Percentiles rank a stretch among this genome's conserved stretches.
phyloP scores from a whole-genome alignment of 1,139 yeast species.

The Trichomonascaceae sp. region DNA sequence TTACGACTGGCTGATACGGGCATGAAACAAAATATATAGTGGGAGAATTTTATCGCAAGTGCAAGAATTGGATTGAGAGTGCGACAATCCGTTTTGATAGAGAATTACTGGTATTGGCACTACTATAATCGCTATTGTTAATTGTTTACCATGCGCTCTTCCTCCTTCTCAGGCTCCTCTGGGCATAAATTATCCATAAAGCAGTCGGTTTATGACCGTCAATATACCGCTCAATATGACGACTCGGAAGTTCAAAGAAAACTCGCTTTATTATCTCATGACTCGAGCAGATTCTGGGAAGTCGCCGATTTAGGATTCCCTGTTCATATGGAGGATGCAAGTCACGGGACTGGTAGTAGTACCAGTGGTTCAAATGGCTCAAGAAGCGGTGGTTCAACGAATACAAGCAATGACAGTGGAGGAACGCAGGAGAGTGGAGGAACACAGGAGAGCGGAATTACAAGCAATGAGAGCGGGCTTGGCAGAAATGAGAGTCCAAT shows the following conservation, averaged over 20 bases:
- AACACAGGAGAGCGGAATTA: neutral
- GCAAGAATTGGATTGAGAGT: too few relatives aligned
- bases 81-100: too few relatives aligned
- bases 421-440: neutral
- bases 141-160: neutral
- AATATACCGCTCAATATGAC: constrained; percentile 17
- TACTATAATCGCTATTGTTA: too few relatives aligned
- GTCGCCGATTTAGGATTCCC: constrained; percentile 29
- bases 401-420: neutral
- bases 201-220: too few relatives aligned
- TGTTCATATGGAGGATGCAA: constrained; percentile 7
- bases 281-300: constrained; percentile 25
- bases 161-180: neutral
- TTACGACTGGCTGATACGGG: neutral
- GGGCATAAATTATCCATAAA: neutral
- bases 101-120: too few relatives aligned
- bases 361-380: neutral
- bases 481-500: neutral
- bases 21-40: neutral
- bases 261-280: constrained; percentile 21
- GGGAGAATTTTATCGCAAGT: too few relatives aligned
- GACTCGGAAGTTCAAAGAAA: constrained; percentile 22
- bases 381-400: neutral
- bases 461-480: neutral
- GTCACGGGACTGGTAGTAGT: neutral